phyloP scores from a whole-genome alignment of 495 filamentous ascomycete genomes.

The Amniculicola lignicola region DNA sequence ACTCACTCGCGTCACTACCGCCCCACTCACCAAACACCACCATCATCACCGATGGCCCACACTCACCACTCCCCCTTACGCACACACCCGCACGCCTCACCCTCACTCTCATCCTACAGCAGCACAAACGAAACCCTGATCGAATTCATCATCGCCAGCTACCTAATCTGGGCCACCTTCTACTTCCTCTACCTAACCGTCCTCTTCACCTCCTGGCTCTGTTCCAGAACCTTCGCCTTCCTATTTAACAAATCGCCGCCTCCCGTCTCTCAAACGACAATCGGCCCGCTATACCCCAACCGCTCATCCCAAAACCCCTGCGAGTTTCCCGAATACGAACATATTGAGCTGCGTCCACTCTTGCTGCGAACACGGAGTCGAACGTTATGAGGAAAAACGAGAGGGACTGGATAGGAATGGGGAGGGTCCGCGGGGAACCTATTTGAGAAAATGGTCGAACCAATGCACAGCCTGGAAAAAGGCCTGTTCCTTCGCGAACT shows the following conservation, averaged over 20 bases:
- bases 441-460: constrained; percentile 63
- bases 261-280: not conserved
- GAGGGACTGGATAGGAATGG: no score
- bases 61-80: no score
- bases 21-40: no score
- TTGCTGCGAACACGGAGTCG: not conserved
- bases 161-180: constrained; percentile 4
- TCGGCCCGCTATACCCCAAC: not conserved
- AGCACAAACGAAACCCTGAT: constrained; percentile 8
- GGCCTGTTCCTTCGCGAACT: constrained; percentile 82
- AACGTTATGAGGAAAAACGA: not conserved
- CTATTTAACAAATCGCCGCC: not conserved
- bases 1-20: no score
- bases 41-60: no score
- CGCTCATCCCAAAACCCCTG: not conserved
- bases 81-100: not conserved
- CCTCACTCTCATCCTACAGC: not conserved
- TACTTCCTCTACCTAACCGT: constrained; percentile 7
- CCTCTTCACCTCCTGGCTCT: not conserved
- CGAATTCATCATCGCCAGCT: not conserved
- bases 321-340: not conserved
- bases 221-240: not conserved
- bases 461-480: constrained; percentile 76
- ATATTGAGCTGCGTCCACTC: not conserved
- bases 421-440: no score